Evolutionary conservation across 345 rosid species (phyloP).

Genomic region (Carallia brachiata): DNA sequence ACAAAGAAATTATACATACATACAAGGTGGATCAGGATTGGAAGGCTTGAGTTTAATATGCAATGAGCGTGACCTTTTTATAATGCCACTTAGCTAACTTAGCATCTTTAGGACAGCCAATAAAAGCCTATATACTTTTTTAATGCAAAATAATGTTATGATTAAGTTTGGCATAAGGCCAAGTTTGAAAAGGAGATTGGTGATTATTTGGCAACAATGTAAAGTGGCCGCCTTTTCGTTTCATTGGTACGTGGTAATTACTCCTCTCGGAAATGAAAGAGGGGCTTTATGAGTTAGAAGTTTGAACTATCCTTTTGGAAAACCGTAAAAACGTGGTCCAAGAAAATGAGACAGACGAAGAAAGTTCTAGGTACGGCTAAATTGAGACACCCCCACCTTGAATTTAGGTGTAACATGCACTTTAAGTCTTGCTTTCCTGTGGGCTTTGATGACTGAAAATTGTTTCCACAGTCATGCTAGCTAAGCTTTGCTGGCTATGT

Average conservation of each 20-base stretch:
- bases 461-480: neutral
- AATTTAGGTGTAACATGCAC: slow-evolving; percentile 24
- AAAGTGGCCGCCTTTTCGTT: slow-evolving; percentile 32
- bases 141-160: too few relatives aligned
- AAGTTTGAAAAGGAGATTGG: slow-evolving; percentile 15
- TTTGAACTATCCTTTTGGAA: neutral
- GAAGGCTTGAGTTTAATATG: neutral
- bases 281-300: neutral
- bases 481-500: neutral
- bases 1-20: neutral
- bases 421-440: slow-evolving; percentile 19
- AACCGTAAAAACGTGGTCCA: slow-evolving; percentile 12
- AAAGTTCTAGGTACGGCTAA: neutral
- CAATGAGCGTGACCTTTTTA: neutral
- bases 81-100: slow-evolving; percentile 34
- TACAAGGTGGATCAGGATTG: neutral
- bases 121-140: neutral
- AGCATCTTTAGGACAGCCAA: slow-evolving; percentile 21
- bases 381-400: neutral
- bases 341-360: too few relatives aligned
- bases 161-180: neutral
- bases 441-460: slow-evolving; percentile 11
- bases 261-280: neutral
- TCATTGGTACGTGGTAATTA: slow-evolving; percentile 2
- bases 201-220: neutral